Base-by-base conservation (phyloP, 108 stramenopile genomes). In the Nannochloropsis gaditana region DNA sequence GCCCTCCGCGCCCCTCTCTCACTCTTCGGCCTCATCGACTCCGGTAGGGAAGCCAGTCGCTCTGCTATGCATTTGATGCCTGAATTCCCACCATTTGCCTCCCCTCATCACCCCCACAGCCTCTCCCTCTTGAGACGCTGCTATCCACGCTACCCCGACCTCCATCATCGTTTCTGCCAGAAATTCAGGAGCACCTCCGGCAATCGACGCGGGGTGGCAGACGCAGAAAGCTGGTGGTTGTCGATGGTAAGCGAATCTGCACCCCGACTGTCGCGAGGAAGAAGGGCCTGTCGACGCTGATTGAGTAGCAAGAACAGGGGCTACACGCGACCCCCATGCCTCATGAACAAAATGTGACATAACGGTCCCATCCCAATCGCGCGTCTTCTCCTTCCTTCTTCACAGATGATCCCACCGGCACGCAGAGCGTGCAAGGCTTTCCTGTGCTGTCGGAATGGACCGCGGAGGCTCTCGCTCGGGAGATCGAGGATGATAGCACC, bases 381-480 rank as follows among this genome's bases (percentile, higher is more conserved):
- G 15, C 59, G 19, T n/a, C n/a, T 6, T 6, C 59, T 73, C 4
- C 88, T 44, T 45, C 85, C 45, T 84, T 85, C 45, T 80, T 91
- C 42, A 87, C 87, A 83, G 91, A 91, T 59, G 91, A 91, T 83
- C 91, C 91, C 17, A 91, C 91, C 0, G 91, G 91, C 45, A 87
- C 89, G 3, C 91, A 91, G 44, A 90, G 89, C 21, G 89, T 91
- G 43, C 86, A 89, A 44, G 87, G 85, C 44, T 83, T 89, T 9
- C 84, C 84, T n/a, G 86, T 91, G 10, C 80, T 88, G 83, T 84
- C 89, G 11, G 21, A 85, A 80, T 91, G 89, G 89, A 73, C 59
- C 59, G 79, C 79, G 1, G 86, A 82, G 44, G 89, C 84, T 21
- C 45, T 91, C 9, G 79, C 73, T 43, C 21, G 80, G 41, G 89